These are phyloP conservation scores for Hygrophila difformis DNA, from an alignment of 257 asterid species.

Conservation along the genomic window DNA sequence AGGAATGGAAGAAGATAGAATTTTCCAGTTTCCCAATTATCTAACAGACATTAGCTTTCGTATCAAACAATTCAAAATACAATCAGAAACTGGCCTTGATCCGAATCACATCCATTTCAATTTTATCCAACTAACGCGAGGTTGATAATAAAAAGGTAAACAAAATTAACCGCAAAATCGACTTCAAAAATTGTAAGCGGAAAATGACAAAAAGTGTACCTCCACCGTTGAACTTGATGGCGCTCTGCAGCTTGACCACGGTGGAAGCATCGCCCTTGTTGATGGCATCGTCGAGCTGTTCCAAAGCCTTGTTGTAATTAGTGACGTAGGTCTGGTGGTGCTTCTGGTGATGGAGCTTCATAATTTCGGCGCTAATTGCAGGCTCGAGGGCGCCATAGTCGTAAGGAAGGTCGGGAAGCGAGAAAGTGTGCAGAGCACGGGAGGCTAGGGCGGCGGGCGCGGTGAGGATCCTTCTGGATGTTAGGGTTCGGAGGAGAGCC, in stretches of 20 bases:
- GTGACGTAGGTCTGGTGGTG: slow-evolving; percentile 66
- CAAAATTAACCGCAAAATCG: no score
- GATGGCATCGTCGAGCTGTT: slow-evolving; percentile 50
- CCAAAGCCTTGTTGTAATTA: slow-evolving; percentile 56
- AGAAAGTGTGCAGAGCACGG: slow-evolving; percentile 50
- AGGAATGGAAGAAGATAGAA: no score
- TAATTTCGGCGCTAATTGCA: slow-evolving; percentile 53
- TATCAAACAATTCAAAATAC: no score
- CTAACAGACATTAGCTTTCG: no score
- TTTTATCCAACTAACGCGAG: no score
- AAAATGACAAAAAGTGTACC: no score
- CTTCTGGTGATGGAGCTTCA: slow-evolving; percentile 69
- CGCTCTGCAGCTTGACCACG: slow-evolving; percentile 57
- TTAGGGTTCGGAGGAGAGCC: slow-evolving; percentile 52
- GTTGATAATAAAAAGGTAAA: no score
- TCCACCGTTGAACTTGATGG: slow-evolving; percentile 70
- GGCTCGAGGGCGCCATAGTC: slow-evolving; percentile 68
- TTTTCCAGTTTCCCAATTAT: no score
- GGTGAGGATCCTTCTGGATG: slow-evolving; percentile 24
- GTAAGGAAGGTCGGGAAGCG: slow-evolving; percentile 60
- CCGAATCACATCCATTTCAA: no score
- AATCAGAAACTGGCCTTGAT: no score
- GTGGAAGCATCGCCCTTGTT: slow-evolving; percentile 42
- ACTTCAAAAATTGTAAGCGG: no score
- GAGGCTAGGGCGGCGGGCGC: slow-evolving; percentile 19